A percentile compares a stretch with the other conserved stretches of the same genome.
These are phyloP conservation scores for Taphrina populina DNA, from an alignment of 1,139 yeast species.

Conservation along the genomic window DNA sequence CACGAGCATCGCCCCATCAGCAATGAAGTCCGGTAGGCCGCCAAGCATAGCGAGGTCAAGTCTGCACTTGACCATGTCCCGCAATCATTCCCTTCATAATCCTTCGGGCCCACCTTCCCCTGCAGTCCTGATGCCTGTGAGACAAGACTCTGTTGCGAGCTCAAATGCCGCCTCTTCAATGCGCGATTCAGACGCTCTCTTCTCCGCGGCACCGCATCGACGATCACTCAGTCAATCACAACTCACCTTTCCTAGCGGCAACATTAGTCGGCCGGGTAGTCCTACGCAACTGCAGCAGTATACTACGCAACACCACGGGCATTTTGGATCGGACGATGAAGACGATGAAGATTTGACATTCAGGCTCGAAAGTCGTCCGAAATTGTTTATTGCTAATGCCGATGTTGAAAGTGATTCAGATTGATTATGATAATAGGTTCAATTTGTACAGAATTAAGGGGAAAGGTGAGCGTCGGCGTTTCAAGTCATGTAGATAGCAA, in stretches of 20 bases:
- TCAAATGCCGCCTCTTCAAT: constrained; percentile 3
- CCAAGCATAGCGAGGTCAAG: constrained; percentile 27
- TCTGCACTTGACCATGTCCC: constrained; percentile 5
- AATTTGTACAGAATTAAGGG: background rate
- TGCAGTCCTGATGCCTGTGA: background rate
- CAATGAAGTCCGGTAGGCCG: constrained; percentile 3
- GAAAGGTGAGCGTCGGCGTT: no score
- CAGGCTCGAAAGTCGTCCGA: constrained; percentile 6
- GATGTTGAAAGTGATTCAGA: constrained; percentile 26
- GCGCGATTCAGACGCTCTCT: background rate
- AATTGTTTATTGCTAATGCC: constrained; percentile 28
- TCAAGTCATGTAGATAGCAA: constrained; percentile 15
- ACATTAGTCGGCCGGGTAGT: constrained; percentile 17
- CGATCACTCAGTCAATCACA: background rate
- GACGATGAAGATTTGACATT: constrained; percentile 1
- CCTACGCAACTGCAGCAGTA: constrained; percentile 32
- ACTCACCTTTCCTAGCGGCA: background rate
- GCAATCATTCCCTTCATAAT: constrained; percentile 23
- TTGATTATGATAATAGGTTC: background rate
- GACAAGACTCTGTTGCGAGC: constrained; percentile 11
- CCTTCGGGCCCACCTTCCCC: constrained; percentile 12
- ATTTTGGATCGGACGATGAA: constrained; percentile 16
- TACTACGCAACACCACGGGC: constrained; percentile 19
- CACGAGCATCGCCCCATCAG: constrained; percentile 3
- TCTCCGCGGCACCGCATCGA: background rate